Evolutionary conservation across 75 land plant genomes (phyloP), one percentile per base, ranked within the genome.

Genomic region (Picea sitchensis): DNA sequence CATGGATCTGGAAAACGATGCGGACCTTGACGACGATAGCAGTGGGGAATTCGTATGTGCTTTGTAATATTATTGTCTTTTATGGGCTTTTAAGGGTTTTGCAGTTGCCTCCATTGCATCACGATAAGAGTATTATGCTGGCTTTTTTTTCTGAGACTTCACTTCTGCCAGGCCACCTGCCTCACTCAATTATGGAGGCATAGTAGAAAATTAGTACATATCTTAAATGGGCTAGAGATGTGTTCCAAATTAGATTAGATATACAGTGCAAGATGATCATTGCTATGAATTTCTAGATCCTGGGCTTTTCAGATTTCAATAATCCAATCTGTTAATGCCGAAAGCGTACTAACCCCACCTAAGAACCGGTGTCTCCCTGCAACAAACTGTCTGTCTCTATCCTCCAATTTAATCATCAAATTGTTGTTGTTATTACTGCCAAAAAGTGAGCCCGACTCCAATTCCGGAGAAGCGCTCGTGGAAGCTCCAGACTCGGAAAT

Each of bases 31-130:
- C 67, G 82, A 87, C 5, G 97, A 94, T 68, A 92, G 92, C 79
- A 94, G 97, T 47, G 97, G 97, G 12, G 97, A 94, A 73, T 84
- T 94, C 15, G 89, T 94, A 0, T 94, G 90, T 83, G 91, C 92
- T 44, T 83, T 94, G 84, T 88, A 68, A 82, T 20, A 3, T 56
- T 8, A 51, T 51, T 9, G 11, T 51, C 56, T 51, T 51, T 51
- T 51, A 51, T 9, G 56, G 56, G 56, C 0, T 51, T 51, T 51
- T 51, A 9, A 11, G 1, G 56, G 13, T 51, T 51, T 26, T 26
- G 26, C 26, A 26, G 26, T 26, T 26, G 26, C 26, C 26, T 26
- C 26, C 26, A 26, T 51, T 51, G 56, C 56, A 51, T 51, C 56
- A 51, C 12, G 56, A 51, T 51, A 51, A 1, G 1, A 51, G 56